Base-by-base conservation (phyloP, 257 asterid species). In the Nicotiana knightiana region DNA sequence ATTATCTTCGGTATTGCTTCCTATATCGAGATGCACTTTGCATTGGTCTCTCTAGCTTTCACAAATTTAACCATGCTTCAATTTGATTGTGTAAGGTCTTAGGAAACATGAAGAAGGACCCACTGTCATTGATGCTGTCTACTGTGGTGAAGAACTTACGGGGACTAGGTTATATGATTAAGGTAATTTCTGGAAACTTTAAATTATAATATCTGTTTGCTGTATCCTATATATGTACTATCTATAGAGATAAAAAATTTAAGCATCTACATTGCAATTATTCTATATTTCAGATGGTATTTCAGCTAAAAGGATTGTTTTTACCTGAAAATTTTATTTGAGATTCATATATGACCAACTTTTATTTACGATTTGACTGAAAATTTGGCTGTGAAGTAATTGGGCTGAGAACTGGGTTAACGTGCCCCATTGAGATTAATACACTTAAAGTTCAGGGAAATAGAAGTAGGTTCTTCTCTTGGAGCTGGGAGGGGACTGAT, bases 61-160 rank as follows among this genome's bases (percentile, higher is more conserved):
- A 6, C 62, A 7, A 26, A 75, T 48, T 46, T 28, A 75, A 51
- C 28, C 30, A 15, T 51, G 62, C 9, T 75, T 51, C 80, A 75
- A 75, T 75, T 26, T 75, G 46, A 51, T 21, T 51, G 80, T 28
- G 87, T 84, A 85, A 95, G 99, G 93, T 96, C 91, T 85, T 96
- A 88, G 97, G 97, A 81, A 91, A 87, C 93, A 86, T 93, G 98
- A 86, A 89, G 89, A 91, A 92, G 88, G 94, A 96, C 87, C 91
- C 97, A 48, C 86, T 92, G 35, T 86, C 97, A 13, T 85, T 96
- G 90, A 91, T 93, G 97, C 87, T 96, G 30, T 92, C 87, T 89
- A 91, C 97, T 67, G 94, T 96, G 83, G 87, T 90, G 90, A 92
- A 90, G 92, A 90, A 88, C 84, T 90, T 96, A 80, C 87, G 90